These are phyloP conservation scores for Coniferiporia sulphurascens DNA, from an alignment of 1,284 basidiomycete genomes.

Conservation along the genomic window DNA sequence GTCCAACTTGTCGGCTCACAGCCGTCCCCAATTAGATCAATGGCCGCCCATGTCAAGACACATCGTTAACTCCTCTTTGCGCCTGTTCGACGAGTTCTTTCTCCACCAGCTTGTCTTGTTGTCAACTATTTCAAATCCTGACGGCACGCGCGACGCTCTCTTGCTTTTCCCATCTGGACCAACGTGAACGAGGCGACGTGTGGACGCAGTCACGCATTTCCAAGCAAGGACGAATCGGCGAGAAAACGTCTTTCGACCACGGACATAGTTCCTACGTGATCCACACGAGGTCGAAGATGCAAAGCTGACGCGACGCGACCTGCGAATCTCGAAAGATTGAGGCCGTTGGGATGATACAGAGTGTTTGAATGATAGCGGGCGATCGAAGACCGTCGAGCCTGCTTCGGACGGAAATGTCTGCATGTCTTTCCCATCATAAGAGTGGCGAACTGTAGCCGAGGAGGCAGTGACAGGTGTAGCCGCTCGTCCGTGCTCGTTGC, in stretches of 20 bases:
- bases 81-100: not conserved
- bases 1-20: not conserved
- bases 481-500: not conserved
- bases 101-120: constrained; percentile 10
- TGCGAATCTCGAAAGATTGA: not conserved
- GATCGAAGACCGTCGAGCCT: not conserved
- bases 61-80: not conserved
- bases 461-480: not conserved
- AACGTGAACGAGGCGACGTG: not conserved
- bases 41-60: not conserved
- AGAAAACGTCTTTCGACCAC: not conserved
- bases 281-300: not conserved
- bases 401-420: not conserved
- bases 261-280: not conserved
- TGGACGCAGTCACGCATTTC: constrained; percentile 7
- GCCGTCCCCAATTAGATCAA: not conserved
- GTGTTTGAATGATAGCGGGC: not conserved
- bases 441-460: not conserved
- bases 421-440: not conserved
- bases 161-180: not conserved
- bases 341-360: not conserved
- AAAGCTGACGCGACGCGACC: not conserved
- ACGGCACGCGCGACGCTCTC: not conserved
- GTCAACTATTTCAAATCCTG: constrained; percentile 10
- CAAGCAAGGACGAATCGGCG: constrained; percentile 12